Evolutionary conservation across 1,284 basidiomycete genomes (phyloP).

Genomic region (Rhodotorula sp.): DNA sequence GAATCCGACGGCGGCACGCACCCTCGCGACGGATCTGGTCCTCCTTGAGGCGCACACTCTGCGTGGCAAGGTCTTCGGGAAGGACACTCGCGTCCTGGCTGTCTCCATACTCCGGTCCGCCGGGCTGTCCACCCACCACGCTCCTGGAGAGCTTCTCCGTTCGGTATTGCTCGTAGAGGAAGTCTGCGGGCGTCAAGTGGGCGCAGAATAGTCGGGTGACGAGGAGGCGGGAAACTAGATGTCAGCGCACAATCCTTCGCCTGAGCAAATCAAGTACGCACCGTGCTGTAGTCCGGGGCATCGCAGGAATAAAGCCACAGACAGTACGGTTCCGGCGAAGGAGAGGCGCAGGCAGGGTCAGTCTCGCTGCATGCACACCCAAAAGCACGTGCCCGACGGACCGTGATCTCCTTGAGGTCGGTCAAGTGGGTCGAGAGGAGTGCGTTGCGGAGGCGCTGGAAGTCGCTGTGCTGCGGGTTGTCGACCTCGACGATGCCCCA

Average conservation of each 20-base stretch:
- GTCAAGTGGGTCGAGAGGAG: slow-evolving; percentile 90
- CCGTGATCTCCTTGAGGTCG: slow-evolving; percentile 69
- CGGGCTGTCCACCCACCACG: slow-evolving; percentile 68
- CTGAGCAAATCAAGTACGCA: not conserved
- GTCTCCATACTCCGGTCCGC: slow-evolving; percentile 37
- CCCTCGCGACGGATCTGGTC: slow-evolving; percentile 92
- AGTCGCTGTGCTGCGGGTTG: slow-evolving; percentile 98
- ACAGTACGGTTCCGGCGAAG: no score
- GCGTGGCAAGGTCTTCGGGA: slow-evolving; percentile 93
- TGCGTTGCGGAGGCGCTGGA: slow-evolving; percentile 85
- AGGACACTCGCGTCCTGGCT: slow-evolving; percentile 58
- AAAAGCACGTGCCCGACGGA: not conserved
- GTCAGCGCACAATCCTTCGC: not conserved
- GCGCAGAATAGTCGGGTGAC: not conserved
- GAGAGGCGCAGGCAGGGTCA: not conserved
- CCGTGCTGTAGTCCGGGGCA: not conserved
- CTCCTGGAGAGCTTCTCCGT: slow-evolving; percentile 96
- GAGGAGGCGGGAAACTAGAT: not conserved
- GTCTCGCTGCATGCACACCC: no score
- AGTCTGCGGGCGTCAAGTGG: slow-evolving; percentile 58
- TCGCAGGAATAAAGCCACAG: no score
- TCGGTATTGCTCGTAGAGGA: slow-evolving; percentile 67
- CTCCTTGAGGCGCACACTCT: slow-evolving; percentile 95
- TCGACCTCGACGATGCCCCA: slow-evolving; percentile 99
- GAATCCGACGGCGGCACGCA: slow-evolving; percentile 28